Base-by-base conservation (phyloP, 2,329 filamentous ascomycete species). In the Sphaerulina musiva region DNA sequence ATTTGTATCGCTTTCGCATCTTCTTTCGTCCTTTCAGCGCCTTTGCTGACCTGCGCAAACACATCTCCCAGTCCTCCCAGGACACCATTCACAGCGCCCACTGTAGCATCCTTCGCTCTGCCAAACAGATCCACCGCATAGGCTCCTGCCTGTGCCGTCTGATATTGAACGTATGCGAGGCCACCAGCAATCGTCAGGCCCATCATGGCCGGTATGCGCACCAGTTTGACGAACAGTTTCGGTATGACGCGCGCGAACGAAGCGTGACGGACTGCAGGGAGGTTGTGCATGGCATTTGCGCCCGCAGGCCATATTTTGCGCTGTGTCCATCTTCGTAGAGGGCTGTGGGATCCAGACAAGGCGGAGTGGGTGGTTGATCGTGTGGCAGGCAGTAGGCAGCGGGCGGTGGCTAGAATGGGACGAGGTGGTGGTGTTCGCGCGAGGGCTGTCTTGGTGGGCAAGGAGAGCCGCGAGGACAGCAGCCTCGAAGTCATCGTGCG, bases 141-240 rank as follows among this genome's bases (percentile, higher is more conserved):
- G 56, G 81, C 89, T 56, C 86, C 87, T 20, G 87, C 86, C 76
- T 89, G 83, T 81, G 66, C 84, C 59, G 93, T 92, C 73, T 98
- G 93, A 69, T 98, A 97, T 69, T 98, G 93, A 46, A 98, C 75
- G 80, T 95, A 98, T 26, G 90, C 90, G 55, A 95, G 75, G 2
- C 87, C 88, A 11, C 89, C 91, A 61, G 98, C 81, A 66, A 90
- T 88, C 45, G 91, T 81, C 41, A 89, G 90, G 41, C 92, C 93
- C 66, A 95, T 91, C 75, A 96, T 86, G 54, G 93, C 93, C 17
- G 93, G 93, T 51, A 95, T 78, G 53, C 90, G 83, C 36, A 85
- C 80, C 63, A 98, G 86, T 75, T 96, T 98, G 67, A 93, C 73
- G n/a, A 93, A 84, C 48, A 98, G 78, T 69, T 89, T 92, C 1